A percentile compares a stretch with the other conserved stretches of the same genome.
These are phyloP conservation scores for Chlamydomonas eustigma DNA, from an alignment of 139 green algal species.

Conservation along the genomic window DNA sequence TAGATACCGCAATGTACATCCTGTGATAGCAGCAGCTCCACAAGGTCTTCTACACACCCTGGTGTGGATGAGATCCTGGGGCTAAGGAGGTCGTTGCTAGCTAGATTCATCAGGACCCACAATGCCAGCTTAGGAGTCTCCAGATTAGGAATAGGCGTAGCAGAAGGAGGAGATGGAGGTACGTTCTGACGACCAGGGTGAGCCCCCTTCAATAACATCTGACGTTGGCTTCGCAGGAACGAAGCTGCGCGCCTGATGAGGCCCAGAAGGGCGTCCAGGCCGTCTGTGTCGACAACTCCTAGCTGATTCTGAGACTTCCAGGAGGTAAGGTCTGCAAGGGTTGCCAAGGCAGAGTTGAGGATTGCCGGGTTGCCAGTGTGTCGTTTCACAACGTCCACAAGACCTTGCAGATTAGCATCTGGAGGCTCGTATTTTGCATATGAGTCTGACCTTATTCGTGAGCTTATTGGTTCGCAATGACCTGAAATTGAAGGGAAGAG, in stretches of 20 bases:
- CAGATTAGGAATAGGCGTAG: not conserved
- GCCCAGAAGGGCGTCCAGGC: not conserved
- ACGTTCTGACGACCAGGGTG: not conserved
- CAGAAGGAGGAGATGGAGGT: not conserved
- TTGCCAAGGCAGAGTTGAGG: not conserved
- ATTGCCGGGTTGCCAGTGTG: not conserved
- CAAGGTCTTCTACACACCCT: not conserved
- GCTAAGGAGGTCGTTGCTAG: not conserved
- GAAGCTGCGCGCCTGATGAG: not conserved
- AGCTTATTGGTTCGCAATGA: not conserved
- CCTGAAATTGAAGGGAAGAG: too few relatives aligned
- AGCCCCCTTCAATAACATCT: not conserved
- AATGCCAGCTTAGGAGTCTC: not conserved
- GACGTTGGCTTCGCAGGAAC: not conserved
- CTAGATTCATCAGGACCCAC: slow-evolving; percentile 16
- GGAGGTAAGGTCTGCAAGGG: slow-evolving; percentile 3
- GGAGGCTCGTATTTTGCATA: not conserved
- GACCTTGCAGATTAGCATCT: not conserved
- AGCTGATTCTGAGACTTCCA: slow-evolving; percentile 3
- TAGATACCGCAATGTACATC: not conserved
- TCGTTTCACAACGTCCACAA: not conserved
- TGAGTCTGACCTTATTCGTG: not conserved
- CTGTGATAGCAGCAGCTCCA: not conserved
- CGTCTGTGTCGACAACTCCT: slow-evolving; percentile 6
- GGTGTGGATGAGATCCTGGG: slow-evolving; percentile 2